Base-by-base conservation (phyloP, 495 filamentous ascomycete genomes). In the Talaromyces proteolyticus region DNA sequence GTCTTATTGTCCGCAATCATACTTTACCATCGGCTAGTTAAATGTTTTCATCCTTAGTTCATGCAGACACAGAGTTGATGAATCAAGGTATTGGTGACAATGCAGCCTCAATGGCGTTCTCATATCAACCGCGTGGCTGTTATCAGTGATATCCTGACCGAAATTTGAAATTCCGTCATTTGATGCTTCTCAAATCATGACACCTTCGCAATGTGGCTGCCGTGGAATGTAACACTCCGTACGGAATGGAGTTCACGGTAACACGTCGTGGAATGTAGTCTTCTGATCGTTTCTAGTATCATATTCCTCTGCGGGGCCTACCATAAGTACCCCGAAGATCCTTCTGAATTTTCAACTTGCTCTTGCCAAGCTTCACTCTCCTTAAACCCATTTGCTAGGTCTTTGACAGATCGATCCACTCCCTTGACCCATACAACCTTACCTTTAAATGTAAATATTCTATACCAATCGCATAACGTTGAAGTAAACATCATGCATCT, bases 401-500 rank as follows among this genome's bases (percentile, higher is more conserved):
- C 29, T 14, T 34, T 34, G 29, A 34, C 29, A 14, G 29, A 34
- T 34, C 29, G 29, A 34, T 34, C 29, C 29, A 34, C 14, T 34
- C 29, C 29, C 29, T 34, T 10, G 8, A 34, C 4, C 29, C 8
- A 8, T 10, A 34, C 29, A 34, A 34, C 14, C 14, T 10, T 34
- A 34, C n/a, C n/a, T n/a, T 34, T 34, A 8, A 34, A 34, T 34
- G 29, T 34, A 34, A 34, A 34, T 34, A 34, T 34, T 34, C 8
- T 10, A 8, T 34, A 10, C 14, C 8, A 14, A 10, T 1, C 8
- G 14, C 29, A 34, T 4, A 34, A 34, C 29, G 29, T 1, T 10
- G 14, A 34, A 41, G 18, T 16, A 10, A 41, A 1, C 38, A 41
- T 36, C 17, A 71, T 71, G 68, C 55, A 57, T 47, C 53, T 57